phyloP scores from a whole-genome alignment of 106 monocot species.

The Dioscorea dumetorum region DNA sequence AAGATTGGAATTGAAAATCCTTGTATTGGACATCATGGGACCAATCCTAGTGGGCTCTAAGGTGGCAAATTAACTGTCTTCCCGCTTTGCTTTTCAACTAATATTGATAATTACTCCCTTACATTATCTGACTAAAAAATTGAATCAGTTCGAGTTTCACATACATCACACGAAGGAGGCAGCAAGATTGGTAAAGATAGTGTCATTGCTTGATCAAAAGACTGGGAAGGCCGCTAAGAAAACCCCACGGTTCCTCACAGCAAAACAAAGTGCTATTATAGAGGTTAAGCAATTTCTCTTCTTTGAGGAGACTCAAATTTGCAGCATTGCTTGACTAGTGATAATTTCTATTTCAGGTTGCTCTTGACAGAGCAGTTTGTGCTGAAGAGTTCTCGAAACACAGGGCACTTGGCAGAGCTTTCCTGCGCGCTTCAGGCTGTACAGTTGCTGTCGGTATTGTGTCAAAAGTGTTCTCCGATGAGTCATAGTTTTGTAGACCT shows the following conservation, averaged over 20 bases:
- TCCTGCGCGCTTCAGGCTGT: slow-evolving; percentile 49
- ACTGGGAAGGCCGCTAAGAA: slow-evolving; percentile 52
- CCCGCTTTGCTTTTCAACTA: not conserved
- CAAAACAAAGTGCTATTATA: slow-evolving; percentile 78
- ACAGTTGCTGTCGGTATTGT: slow-evolving; percentile 78
- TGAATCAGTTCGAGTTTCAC: slow-evolving; percentile 56
- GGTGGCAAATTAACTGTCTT: slow-evolving; percentile 19
- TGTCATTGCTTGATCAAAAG: slow-evolving; percentile 64
- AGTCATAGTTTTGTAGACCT: not conserved
- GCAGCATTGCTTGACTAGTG: not conserved
- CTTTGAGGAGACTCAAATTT: not conserved
- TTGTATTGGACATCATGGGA: slow-evolving; percentile 49
- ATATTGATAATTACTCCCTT: too few relatives aligned
- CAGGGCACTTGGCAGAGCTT: slow-evolving; percentile 67
- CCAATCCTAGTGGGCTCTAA: slow-evolving; percentile 69
- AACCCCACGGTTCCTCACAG: slow-evolving; percentile 55
- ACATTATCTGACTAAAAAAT: slow-evolving; percentile 1
- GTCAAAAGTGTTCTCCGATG: slow-evolving; percentile 23
- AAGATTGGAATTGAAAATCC: slow-evolving; percentile 70
- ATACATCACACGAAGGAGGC: slow-evolving; percentile 67
- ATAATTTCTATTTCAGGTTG: slow-evolving; percentile 36
- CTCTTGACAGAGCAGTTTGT: slow-evolving; percentile 60
- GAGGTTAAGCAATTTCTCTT: slow-evolving; percentile 30
- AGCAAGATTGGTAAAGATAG: slow-evolving; percentile 55
- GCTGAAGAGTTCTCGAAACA: slow-evolving; percentile 76